These are phyloP conservation scores for Durio zibethinus DNA, from an alignment of 345 rosid species.

Conservation along the genomic window DNA sequence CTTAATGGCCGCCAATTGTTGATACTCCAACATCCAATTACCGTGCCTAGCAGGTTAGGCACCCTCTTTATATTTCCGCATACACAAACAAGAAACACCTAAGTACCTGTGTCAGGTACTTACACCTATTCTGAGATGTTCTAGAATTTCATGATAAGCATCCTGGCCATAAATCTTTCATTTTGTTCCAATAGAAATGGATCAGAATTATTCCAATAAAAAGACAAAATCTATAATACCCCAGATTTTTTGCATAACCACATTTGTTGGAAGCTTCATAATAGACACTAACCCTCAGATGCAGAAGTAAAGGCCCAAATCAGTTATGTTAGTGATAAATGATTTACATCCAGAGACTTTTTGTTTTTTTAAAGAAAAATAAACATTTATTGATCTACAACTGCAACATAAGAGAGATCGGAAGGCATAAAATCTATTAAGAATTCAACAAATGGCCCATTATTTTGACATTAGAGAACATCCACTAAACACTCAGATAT, in stretches of 20 bases:
- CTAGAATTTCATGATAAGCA: not conserved
- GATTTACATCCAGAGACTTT: not conserved
- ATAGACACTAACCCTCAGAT: not conserved
- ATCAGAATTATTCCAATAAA: not conserved
- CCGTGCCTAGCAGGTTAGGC: not conserved
- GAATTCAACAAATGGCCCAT: not conserved
- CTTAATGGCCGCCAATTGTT: not conserved
- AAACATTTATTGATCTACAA: not conserved
- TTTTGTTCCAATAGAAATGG: not conserved
- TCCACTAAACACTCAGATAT: not conserved
- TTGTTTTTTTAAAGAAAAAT: not conserved
- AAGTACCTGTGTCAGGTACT: not conserved
- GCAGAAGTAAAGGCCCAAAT: not conserved
- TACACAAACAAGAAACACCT: not conserved
- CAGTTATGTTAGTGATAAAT: not conserved
- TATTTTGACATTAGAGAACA: not conserved
- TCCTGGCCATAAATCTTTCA: not conserved
- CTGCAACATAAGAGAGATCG: not conserved
- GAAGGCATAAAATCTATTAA: not conserved
- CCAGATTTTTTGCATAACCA: not conserved
- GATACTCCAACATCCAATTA: not conserved
- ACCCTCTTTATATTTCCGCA: not conserved
- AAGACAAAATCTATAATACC: not conserved
- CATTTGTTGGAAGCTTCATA: not conserved
- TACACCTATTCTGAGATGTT: not conserved